Conservation (phyloP, 2,329 filamentous ascomycete genomes). For the Penicillium decumbens region DNA sequence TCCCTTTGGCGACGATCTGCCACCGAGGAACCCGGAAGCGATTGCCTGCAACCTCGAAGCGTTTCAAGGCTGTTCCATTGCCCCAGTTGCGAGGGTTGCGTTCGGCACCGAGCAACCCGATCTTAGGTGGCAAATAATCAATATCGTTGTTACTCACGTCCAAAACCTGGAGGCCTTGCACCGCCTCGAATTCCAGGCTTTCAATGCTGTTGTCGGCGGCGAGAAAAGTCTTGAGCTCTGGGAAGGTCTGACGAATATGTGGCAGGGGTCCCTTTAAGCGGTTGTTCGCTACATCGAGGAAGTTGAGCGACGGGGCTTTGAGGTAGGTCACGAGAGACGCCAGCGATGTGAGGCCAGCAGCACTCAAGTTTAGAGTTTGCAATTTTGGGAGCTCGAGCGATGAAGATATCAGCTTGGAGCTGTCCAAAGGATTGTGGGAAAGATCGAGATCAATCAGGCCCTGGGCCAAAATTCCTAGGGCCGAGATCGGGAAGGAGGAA, state of each 20-base stretch:
- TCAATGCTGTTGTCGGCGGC: constrained; percentile 74
- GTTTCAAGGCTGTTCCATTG: constrained; percentile 52
- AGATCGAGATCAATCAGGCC: constrained; percentile 69
- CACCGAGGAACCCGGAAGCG: constrained; percentile 81
- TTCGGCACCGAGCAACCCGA: constrained; percentile 69
- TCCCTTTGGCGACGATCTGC: constrained; percentile 79
- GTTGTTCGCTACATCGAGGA: constrained; percentile 78
- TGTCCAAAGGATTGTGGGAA: constrained; percentile 67
- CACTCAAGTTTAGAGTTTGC: constrained; percentile 69
- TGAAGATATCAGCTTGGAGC: constrained; percentile 61
- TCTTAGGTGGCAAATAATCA: constrained; percentile 68
- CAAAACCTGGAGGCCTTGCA: constrained; percentile 69
- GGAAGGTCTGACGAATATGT: constrained; percentile 61
- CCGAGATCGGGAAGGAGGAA: constrained; percentile 59
- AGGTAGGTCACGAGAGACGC: constrained; percentile 62
- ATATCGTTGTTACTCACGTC: constrained; percentile 85
- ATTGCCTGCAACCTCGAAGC: constrained; percentile 76
- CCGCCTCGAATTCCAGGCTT: constrained; percentile 66
- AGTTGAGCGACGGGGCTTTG: constrained; percentile 68
- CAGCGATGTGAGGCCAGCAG: constrained; percentile 69
- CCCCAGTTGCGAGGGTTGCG: constrained; percentile 35
- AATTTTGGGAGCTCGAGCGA: constrained; percentile 67
- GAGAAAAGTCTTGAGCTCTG: constrained; percentile 64
- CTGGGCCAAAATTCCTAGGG: constrained; percentile 65
- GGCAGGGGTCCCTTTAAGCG: constrained; percentile 67